Base-by-base conservation (phyloP, 1,284 basidiomycete genomes). In the Trametes polyzona region DNA sequence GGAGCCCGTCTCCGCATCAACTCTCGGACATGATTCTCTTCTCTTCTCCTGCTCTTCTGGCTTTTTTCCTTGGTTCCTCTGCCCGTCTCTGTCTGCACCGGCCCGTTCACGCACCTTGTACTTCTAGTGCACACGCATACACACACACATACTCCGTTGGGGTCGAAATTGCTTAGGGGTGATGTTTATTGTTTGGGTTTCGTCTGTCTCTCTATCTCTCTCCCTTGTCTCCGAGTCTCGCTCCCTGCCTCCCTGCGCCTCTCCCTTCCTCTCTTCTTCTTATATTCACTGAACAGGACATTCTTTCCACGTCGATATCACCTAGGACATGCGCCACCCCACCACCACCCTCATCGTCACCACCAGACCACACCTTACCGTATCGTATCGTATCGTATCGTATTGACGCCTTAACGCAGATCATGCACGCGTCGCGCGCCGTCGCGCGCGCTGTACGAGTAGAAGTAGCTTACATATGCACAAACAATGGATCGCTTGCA, bases 391-490 rank as follows among this genome's bases (percentile, higher is more conserved):
- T 21, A 39, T 30, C n/a, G 37, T 53, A 53, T 32, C 33, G 52
- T 53, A 53, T 53, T 46, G 24, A 47, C 52, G 37, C 7, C 39
- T 30, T 41, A 41, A 51, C 39, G 37, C 39, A 42, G 19, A 17
- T 11, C 14, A 35, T 23, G 29, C 30, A 42, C 48, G n/a, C n/a
- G n/a, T n/a, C n/a, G n/a, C n/a, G n/a, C n/a, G n/a, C n/a, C n/a
- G n/a, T n/a, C n/a, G 40, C 14, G 30, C 37, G 29, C 21, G 29
- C 36, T 54, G 52, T 54, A 54, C 29, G 52, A 54, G 52, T 48
- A 54, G 52, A 41, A 26, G 46, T 55, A 55, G 53, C 53, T 55
- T 55, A 55, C 44, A 48, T 48, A 40, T 40, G 30, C 39, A 43
- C 46, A 48, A 42, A 55, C 46, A 35, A 35, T 42, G 42, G 41